Base-by-base conservation (phyloP, 2,329 filamentous ascomycete genomes). In the Cytospora leucostoma region DNA sequence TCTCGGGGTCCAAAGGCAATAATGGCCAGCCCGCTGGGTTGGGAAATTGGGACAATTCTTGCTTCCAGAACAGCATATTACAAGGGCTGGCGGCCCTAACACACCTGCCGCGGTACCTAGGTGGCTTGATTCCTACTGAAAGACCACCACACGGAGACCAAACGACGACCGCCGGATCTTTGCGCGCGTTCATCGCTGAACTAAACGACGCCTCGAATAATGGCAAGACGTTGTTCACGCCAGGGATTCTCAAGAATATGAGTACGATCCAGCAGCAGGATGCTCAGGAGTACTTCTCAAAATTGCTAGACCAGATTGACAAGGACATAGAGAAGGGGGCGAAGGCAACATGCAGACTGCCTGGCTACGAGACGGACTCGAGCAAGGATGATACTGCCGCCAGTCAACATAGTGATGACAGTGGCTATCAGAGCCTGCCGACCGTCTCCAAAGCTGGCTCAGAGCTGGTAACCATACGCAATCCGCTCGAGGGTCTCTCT, bases 221-320 rank as follows among this genome's bases (percentile, higher is more conserved):
- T 66, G 92, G 92, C 8, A 84, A 82, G 70, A 89, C 88, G 21
- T 80, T 97, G 15, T 97, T 92, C 92, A 93, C 93, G 7, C 91
- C 92, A 0, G 79, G 84, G 0, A 86, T 89, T 61, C 79, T 97
- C 53, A 97, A 97, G 76, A 93, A 88, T 11, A 96, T 98, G 89
- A 94, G 89, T 75, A 97, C 91, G 35, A 96, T 91, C 86, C 91
- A 96, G 69, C 95, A 98, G 73, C 95, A 99, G 76, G 95, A 99
- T 76, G 95, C 95, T 6, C 95, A 98, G 73, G 95, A 99, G 75
- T 99, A 98, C 74, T 97, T 91, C 71, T 94, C 92, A 17, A 96
- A 94, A 71, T 82, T 99, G 15, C 76, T 97, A 55, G 92, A 94
- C 68, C 88, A 93, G 69, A 80, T 97, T 34, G 92, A 97, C 71